phyloP scores from a whole-genome alignment of 2,329 filamentous ascomycete genomes.

The Coniochaeta sp. region DNA sequence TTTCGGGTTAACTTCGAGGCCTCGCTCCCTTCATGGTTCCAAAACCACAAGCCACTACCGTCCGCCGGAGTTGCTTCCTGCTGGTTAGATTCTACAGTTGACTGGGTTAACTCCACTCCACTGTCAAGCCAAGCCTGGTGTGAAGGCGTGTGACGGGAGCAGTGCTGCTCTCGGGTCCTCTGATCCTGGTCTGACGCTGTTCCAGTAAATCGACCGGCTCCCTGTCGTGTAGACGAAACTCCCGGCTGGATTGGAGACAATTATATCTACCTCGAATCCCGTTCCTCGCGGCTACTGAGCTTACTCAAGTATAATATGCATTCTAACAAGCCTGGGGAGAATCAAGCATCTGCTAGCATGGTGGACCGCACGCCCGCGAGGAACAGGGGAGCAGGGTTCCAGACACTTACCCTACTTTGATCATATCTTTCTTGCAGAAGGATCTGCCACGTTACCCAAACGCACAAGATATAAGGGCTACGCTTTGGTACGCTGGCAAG shows the following conservation, averaged over 20 bases:
- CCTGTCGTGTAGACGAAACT: background rate
- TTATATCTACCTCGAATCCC: background rate
- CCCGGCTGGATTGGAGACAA: background rate
- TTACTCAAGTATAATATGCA: background rate
- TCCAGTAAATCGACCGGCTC: background rate
- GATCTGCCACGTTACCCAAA: slow-evolving; percentile 1
- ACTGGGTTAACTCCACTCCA: background rate
- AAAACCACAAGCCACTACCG: background rate
- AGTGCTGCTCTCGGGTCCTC: background rate
- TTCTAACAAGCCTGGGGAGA: background rate
- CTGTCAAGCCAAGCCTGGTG: background rate
- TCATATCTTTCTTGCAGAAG: slow-evolving; percentile 10
- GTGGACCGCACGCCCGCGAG: background rate
- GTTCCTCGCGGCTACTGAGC: background rate
- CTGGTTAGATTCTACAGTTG: background rate
- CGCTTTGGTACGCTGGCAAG: background rate
- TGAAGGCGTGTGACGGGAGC: background rate
- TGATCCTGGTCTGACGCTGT: background rate
- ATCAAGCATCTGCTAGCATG: background rate
- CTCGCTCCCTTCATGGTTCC: background rate
- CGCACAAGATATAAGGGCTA: background rate
- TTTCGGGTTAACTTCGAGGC: background rate
- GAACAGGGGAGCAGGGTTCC: background rate
- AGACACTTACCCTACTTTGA: slow-evolving; percentile 6
- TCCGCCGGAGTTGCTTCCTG: background rate